phyloP scores from a whole-genome alignment of 108 stramenopile genomes.

The Nitzschia putrida region DNA sequence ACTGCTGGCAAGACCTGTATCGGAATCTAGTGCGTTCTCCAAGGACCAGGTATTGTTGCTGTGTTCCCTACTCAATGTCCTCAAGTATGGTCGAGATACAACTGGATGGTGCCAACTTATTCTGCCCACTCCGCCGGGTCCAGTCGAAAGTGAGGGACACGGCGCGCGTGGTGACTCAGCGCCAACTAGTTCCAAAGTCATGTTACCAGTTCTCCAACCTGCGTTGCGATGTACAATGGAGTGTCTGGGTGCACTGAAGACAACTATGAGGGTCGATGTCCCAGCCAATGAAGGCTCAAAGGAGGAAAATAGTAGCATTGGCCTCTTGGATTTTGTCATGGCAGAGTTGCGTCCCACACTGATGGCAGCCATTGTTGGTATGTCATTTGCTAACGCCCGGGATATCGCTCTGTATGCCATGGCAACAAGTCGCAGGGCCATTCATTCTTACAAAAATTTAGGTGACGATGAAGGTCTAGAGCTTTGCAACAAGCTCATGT shows the following conservation, averaged over 20 bases:
- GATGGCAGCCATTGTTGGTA: slow-evolving; percentile 74
- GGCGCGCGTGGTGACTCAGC: slow-evolving; percentile 16
- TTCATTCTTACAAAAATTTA: slow-evolving; percentile 41
- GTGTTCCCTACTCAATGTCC: slow-evolving; percentile 59
- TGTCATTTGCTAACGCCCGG: slow-evolving; percentile 72
- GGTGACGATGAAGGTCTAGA: slow-evolving; percentile 47
- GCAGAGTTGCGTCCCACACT: slow-evolving; percentile 62
- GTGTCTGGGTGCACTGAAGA: slow-evolving; percentile 45
- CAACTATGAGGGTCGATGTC: slow-evolving; percentile 35
- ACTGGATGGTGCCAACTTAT: slow-evolving; percentile 69
- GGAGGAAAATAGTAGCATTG: neutral
- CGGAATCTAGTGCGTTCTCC: slow-evolving; percentile 23
- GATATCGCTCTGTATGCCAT: slow-evolving; percentile 69
- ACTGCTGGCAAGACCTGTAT: slow-evolving; percentile 44
- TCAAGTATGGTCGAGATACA: slow-evolving; percentile 76
- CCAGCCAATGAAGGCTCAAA: slow-evolving; percentile 1
- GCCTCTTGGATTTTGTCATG: slow-evolving; percentile 52
- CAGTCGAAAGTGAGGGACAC: slow-evolving; percentile 11
- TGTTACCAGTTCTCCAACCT: slow-evolving; percentile 83
- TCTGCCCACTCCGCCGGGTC: slow-evolving; percentile 35
- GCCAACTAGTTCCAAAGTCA: slow-evolving; percentile 57
- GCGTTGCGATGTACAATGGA: slow-evolving; percentile 65
- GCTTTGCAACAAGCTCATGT: slow-evolving; percentile 40
- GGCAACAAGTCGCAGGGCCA: slow-evolving; percentile 56
- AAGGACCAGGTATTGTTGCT: slow-evolving; percentile 75